Percentiles rank a stretch among this genome's conserved stretches.
These are phyloP conservation scores for Medicago truncatula DNA, from an alignment of 306 rosid species.

Conservation along the genomic window DNA sequence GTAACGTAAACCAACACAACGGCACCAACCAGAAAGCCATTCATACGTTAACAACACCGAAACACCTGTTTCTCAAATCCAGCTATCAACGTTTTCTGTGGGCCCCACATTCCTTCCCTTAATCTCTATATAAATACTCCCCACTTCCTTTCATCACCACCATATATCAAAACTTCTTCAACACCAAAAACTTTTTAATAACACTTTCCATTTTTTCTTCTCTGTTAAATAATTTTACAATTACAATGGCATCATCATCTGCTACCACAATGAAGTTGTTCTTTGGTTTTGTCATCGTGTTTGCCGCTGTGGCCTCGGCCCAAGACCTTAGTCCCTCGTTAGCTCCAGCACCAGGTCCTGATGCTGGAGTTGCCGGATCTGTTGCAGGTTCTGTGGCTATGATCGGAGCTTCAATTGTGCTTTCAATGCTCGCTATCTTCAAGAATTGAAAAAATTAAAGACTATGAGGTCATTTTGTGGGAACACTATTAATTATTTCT, in stretches of 20 bases:
- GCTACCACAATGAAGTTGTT: constrained; percentile 19
- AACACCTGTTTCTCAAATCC: background rate
- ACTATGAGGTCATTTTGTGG: background rate
- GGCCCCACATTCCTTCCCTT: background rate
- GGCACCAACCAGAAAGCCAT: background rate
- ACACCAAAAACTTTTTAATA: background rate
- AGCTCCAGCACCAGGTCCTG: constrained; percentile 43
- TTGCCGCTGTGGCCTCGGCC: constrained; percentile 41
- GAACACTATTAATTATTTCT: background rate
- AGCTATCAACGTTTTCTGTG: background rate
- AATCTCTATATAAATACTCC: background rate
- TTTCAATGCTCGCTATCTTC: constrained; percentile 42
- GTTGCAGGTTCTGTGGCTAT: constrained; percentile 41
- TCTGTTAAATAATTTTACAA: background rate
- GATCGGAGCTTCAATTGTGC: constrained; percentile 44
- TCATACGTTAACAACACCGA: background rate
- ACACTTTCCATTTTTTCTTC: background rate
- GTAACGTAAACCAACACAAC: background rate
- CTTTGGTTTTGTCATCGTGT: constrained; percentile 27
- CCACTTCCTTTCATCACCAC: background rate
- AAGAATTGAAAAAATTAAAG: constrained; percentile 25
- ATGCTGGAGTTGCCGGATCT: background rate
- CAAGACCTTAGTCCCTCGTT: constrained; percentile 42
- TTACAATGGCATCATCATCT: constrained; percentile 51
- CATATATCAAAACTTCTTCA: background rate